Conservation (phyloP, 1,284 basidiomycete species). For the Tausonia pullulans region DNA sequence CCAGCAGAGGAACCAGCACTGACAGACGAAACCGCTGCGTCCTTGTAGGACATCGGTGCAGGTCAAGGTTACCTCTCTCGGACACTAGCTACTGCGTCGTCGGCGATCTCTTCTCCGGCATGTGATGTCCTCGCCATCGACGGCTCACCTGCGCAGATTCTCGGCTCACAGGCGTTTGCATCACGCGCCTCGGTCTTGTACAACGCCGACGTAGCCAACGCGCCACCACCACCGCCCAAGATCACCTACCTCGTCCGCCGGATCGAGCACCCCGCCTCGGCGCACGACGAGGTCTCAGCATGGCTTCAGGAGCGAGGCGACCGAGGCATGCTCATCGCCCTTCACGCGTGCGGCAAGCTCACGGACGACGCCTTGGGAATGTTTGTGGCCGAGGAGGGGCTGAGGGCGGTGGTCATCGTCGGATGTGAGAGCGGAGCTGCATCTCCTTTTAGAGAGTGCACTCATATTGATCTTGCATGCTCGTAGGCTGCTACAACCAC, state of each 20-base stretch:
- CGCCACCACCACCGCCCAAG: not conserved
- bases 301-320: not conserved
- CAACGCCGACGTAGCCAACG: not conserved
- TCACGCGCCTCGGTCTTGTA: too few relatives aligned
- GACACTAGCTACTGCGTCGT: not conserved
- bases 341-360: conserved; percentile 9
- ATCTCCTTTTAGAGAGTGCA: not conserved
- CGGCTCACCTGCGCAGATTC: conserved; percentile 5
- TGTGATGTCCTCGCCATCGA: conserved; percentile 9
- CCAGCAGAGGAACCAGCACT: not conserved
- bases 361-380: conserved; percentile 11
- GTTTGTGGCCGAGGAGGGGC: not conserved
- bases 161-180: not conserved
- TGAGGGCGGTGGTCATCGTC: not conserved
- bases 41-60: conserved; percentile 10
- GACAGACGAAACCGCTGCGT: too few relatives aligned
- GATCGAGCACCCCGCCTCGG: not conserved
- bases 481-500: conserved; percentile 10
- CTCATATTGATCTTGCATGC: not conserved
- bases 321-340: not conserved
- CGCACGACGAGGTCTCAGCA: not conserved
- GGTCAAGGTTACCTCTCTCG: conserved; percentile 12
- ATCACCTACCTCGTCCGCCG: conserved; percentile 3
- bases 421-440: not conserved
- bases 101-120: not conserved